A percentile compares a stretch with the other conserved stretches of the same genome.
Conservation (phyloP, 2,329 filamentous ascomycete genomes). For the Thermomyces lanuginosus region DNA sequence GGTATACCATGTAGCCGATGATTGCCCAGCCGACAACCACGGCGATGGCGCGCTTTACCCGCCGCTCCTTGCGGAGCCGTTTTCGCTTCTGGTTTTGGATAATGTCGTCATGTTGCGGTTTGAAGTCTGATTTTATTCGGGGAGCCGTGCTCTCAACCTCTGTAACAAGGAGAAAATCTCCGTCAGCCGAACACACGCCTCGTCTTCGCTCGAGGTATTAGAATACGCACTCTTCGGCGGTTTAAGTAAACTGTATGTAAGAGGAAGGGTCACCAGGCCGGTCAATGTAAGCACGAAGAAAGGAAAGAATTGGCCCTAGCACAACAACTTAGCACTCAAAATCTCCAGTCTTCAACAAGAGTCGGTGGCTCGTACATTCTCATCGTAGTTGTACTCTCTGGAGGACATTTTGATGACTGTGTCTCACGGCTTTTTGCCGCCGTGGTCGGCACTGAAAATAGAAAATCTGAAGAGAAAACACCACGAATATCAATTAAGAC, state of each 20-base stretch:
- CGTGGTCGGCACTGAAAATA: no score
- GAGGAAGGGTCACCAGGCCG: slow-evolving; percentile 70
- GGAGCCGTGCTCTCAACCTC: slow-evolving; percentile 65
- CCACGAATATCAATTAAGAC: no score
- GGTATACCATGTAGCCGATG: slow-evolving; percentile 81
- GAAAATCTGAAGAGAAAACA: no score
- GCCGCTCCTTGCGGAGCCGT: slow-evolving; percentile 78
- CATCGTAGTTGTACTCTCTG: slow-evolving; percentile 96
- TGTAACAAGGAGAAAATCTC: slow-evolving; percentile 11
- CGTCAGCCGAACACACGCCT: no score
- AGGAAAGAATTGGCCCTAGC: slow-evolving; percentile 91
- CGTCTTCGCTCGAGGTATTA: no score
- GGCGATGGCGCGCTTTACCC: slow-evolving; percentile 65
- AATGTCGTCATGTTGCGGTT: slow-evolving; percentile 65
- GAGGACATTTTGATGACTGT: slow-evolving; percentile 53
- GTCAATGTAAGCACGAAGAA: slow-evolving; percentile 93
- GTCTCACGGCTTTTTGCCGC: no score
- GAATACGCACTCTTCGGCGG: slow-evolving; percentile 46
- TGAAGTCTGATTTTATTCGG: slow-evolving; percentile 66
- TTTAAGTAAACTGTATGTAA: slow-evolving; percentile 76
- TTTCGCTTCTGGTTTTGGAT: slow-evolving; percentile 68
- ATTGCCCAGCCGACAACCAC: slow-evolving; percentile 63
- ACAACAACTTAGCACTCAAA: slow-evolving; percentile 2
- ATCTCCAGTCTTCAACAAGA: background rate
- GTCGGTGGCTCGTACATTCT: slow-evolving; percentile 43